Percentiles rank a stretch among this genome's conserved stretches.
Conservation (phyloP, 257 asterid species). For the Fraxinus americana region DNA sequence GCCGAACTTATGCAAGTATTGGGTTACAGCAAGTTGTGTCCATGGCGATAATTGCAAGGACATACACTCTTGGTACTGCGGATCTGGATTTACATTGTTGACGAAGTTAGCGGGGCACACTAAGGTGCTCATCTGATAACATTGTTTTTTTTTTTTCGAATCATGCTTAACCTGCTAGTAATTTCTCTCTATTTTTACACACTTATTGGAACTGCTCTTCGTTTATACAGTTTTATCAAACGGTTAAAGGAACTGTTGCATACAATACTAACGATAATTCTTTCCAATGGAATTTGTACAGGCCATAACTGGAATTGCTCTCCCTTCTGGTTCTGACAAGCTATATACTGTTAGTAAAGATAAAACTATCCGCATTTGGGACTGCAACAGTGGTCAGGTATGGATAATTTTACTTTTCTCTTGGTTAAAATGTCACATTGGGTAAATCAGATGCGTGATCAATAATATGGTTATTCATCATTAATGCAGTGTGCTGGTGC, state of each 20-base stretch:
- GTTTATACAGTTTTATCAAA: neutral
- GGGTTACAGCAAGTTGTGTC: constrained; percentile 49
- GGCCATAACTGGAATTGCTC: constrained; percentile 54
- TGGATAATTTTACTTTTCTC: neutral
- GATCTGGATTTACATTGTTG: constrained; percentile 52
- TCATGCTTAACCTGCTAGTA: neutral
- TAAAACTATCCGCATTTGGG: constrained; percentile 42
- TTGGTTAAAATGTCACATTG: neutral
- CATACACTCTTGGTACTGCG: constrained; percentile 45
- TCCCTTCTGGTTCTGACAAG: constrained; percentile 48
- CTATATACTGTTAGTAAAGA: constrained; percentile 50
- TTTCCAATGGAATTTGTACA: constrained; percentile 3
- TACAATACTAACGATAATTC: neutral
- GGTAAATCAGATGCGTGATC: neutral
- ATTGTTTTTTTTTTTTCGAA: neutral
- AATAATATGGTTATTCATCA: neutral
- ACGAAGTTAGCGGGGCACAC: constrained; percentile 53
- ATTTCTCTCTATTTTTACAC: neutral
- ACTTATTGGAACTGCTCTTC: neutral
- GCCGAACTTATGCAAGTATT: constrained; percentile 40
- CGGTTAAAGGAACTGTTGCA: neutral
- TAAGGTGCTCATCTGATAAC: constrained; percentile 34
- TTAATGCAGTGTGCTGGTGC: constrained; percentile 34
- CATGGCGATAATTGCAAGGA: constrained; percentile 49
- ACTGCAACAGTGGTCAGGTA: constrained; percentile 61